Evolutionary conservation across 129 eudicot species (phyloP).

Genomic region (Chrysanthemum makinoi): DNA sequence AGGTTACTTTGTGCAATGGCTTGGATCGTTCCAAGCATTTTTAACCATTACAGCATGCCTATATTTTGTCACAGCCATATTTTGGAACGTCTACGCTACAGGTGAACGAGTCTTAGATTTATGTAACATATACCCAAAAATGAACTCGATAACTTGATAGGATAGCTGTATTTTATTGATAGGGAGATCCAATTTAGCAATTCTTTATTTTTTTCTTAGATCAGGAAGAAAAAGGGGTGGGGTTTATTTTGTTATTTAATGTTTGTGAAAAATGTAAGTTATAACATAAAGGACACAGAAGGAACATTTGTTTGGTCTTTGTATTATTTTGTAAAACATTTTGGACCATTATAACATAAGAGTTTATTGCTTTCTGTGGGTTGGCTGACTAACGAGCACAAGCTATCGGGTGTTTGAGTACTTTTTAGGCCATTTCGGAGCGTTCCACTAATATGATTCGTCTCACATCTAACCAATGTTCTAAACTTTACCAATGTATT

Average conservation of each 20-base stretch:
- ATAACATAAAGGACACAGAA: constrained; percentile 6
- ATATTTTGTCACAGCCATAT: constrained; percentile 69
- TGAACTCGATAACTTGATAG: constrained; percentile 5
- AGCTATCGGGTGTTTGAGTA: neutral
- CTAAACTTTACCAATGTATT: too few species aligned
- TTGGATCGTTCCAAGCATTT: constrained; percentile 94
- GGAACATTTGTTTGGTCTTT: constrained; percentile 20
- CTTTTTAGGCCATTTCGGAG: too few species aligned
- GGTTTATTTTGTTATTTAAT: constrained; percentile 3
- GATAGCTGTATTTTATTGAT: neutral
- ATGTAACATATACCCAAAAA: neutral
- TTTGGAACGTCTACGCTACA: constrained; percentile 81
- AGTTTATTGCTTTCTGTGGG: too few species aligned
- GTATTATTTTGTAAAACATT: constrained; percentile 21
- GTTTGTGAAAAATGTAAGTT: constrained; percentile 22
- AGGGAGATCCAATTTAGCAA: constrained; percentile 9
- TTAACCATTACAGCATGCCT: constrained; percentile 78
- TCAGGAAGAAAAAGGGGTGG: neutral
- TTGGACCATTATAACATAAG: neutral
- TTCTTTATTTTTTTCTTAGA: neutral
- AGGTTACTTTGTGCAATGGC: constrained; percentile 88
- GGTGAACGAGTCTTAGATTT: constrained; percentile 71
- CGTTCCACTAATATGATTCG: too few species aligned
- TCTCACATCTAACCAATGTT: too few species aligned
- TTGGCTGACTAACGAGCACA: too few species aligned